Evolutionary conservation across 2,329 filamentous ascomycete species (phyloP).

Genomic region (Fusarium sp.): DNA sequence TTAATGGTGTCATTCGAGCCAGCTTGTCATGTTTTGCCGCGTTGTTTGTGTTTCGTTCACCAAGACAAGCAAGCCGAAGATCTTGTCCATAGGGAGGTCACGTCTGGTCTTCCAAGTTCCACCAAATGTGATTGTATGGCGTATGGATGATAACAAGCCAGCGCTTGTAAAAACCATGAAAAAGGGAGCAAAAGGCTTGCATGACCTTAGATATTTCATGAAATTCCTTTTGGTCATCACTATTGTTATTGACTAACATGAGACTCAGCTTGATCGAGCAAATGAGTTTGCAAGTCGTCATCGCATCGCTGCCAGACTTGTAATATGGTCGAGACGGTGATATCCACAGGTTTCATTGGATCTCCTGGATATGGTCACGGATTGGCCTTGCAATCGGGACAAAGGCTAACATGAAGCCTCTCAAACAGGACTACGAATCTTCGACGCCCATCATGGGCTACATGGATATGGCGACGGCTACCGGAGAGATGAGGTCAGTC

Average conservation of each 20-base stretch:
- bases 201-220: not conserved
- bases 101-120: slow-evolving; percentile 20
- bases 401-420: slow-evolving; percentile 34
- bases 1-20: slow-evolving; percentile 19
- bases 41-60: slow-evolving; percentile 20
- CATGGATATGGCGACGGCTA: slow-evolving; percentile 58
- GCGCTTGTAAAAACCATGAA: slow-evolving; percentile 12
- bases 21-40: slow-evolving; percentile 15
- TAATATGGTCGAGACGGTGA: not conserved
- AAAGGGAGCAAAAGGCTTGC: slow-evolving; percentile 15
- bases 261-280: not conserved
- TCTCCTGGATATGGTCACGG: slow-evolving; percentile 2
- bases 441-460: slow-evolving; percentile 63
- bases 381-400: slow-evolving; percentile 3
- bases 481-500: slow-evolving; percentile 64
- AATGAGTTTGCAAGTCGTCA: not conserved
- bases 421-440: slow-evolving; percentile 63
- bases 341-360: not conserved
- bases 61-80: slow-evolving; percentile 20
- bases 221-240: not conserved
- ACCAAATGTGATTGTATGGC: slow-evolving; percentile 23
- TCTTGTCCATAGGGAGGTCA: slow-evolving; percentile 9
- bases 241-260: slow-evolving; percentile 10
- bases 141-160: slow-evolving; percentile 9
- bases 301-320: not conserved